Evolutionary conservation across 495 filamentous ascomycete genomes (phyloP), one percentile per base, ranked within the genome.

Genomic region (Penicillium pancosmium): DNA sequence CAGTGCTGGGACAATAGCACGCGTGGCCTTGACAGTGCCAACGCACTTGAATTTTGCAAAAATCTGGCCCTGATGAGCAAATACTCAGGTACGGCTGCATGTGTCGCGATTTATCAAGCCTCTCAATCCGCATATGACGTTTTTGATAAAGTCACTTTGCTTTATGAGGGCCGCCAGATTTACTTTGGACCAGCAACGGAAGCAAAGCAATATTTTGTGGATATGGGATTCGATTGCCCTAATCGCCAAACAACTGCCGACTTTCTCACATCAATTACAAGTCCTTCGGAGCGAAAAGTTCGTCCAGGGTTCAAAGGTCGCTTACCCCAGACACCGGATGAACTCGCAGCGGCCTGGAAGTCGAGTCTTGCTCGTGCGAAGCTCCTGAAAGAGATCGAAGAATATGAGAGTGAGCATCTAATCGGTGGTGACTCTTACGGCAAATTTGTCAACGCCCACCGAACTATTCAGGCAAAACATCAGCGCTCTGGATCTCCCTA

Each of bases 1-100:
- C 79, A 85, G 50, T 89, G 84, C 21, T 93, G 90, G 88, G 91
- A 94, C 66, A 93, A 96, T 71, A 85, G 81, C 48, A 92, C 91
- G 2, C 83, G 91, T 53, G 91, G 91, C 27, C 76, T 94, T 12
- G 91, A 96, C 61, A 87, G 88, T 25, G 87, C 85, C 19, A 93
- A 89, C 3, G 91, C 91, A 0, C 78, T 94, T 23, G 86, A 92
- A n/a, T 78, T 76, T 52, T 79, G 57, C 86, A 86, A 61, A 21
- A 83, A 91, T 61, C 77, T 89, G 48, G 84, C 86, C 71, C 9
- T 44, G 8, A 44, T 44, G 41, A 44, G 41, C 16, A 44, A 44
- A 44, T 44, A 44, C 16, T 44, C 41, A 13, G 80, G 86, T 60
- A 86, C 83, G 0, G 84, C 84, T 15, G 88, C 86, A 0, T 85